Evolutionary conservation across 192 early-diverging fungal species (phyloP), one percentile per base, ranked within the genome.

Genomic region (Pilobolus umbonatus): DNA sequence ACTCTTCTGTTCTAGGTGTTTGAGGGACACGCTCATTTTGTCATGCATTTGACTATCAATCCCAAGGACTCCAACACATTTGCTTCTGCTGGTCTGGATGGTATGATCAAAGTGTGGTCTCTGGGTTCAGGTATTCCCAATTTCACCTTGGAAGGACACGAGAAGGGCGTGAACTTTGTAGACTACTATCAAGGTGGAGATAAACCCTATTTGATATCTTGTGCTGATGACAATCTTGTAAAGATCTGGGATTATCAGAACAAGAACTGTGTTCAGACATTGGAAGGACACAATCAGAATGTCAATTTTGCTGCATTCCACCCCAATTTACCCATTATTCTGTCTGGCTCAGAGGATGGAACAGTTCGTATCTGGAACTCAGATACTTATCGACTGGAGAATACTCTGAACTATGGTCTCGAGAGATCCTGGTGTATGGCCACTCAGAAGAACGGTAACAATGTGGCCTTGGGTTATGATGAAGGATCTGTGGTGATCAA

Each of bases 221-320:
- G 91, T 11, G 97, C 91, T 19, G 97, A 99, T 62, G 97, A 99
- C 75, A 85, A 91, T 32, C 57, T 85, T 30, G 84, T 91, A 62
- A 97, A 96, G 57, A 88, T 99, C 31, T 99, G 97, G 97, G 97
- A 99, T 70, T 98, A 98, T 71, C 96, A 98, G 68, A 99, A 98
- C 84, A 98, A 96, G 75, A 93, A 92, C 17, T 98, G 96, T 69
- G 95, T 99, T 12, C 94, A 96, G 73, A 99, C 96, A 6, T 82
- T 99, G 53, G 95, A 98, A 74, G 97, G 97, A 7, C 97, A 99
- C 72, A 80, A 89, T 7, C 87, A 96, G 47, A 97, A 99, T 63
- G 94, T 95, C 5, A 91, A 84, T 14, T 85, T 91, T 40, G 90
- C 91, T 8, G 76, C 80, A 8, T 99, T 87, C 79, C 97, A 99